phyloP scores from a whole-genome alignment of 352 stramenopile species.

The Pythium vanterpoolii region DNA sequence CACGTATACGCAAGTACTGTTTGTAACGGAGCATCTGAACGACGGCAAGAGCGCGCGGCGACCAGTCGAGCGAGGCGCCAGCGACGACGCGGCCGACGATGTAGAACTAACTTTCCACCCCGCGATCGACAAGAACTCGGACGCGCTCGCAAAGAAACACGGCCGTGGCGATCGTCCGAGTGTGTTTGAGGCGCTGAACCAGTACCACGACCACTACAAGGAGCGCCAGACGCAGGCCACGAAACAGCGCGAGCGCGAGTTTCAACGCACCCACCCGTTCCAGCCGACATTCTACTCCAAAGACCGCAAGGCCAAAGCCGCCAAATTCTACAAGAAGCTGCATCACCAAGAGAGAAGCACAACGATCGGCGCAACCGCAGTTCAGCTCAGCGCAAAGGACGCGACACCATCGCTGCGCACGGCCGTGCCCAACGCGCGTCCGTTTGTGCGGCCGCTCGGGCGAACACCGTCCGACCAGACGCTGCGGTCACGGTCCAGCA shows the following conservation, averaged over 20 bases:
- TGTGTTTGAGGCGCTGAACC: constrained; percentile 65
- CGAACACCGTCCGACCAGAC: constrained; percentile 9
- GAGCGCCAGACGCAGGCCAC: constrained; percentile 45
- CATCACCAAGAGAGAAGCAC: constrained; percentile 19
- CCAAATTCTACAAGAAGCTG: constrained; percentile 59
- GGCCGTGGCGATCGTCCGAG: constrained; percentile 49
- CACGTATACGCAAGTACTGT: constrained; percentile 73
- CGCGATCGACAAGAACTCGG: constrained; percentile 69
- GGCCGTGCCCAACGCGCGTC: constrained; percentile 45
- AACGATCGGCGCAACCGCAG: neutral
- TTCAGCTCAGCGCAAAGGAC: constrained; percentile 23
- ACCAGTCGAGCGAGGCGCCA: constrained; percentile 16
- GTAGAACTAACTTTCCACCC: constrained; percentile 69
- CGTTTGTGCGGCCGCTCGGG: constrained; percentile 61
- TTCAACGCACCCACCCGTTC: constrained; percentile 58
- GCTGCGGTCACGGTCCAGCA: constrained; percentile 28
- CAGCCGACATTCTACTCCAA: constrained; percentile 56
- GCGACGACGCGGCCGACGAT: constrained; percentile 25
- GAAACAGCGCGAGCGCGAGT: constrained; percentile 59
- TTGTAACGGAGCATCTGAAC: constrained; percentile 50
- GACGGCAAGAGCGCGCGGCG: constrained; percentile 34
- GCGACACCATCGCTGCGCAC: constrained; percentile 35
- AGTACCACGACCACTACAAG: constrained; percentile 74
- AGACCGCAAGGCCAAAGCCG: constrained; percentile 29
- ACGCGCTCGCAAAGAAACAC: constrained; percentile 55